Base-by-base conservation (phyloP, 768 basidiomycete species). In the Paxillus ammoniavirescens region DNA sequence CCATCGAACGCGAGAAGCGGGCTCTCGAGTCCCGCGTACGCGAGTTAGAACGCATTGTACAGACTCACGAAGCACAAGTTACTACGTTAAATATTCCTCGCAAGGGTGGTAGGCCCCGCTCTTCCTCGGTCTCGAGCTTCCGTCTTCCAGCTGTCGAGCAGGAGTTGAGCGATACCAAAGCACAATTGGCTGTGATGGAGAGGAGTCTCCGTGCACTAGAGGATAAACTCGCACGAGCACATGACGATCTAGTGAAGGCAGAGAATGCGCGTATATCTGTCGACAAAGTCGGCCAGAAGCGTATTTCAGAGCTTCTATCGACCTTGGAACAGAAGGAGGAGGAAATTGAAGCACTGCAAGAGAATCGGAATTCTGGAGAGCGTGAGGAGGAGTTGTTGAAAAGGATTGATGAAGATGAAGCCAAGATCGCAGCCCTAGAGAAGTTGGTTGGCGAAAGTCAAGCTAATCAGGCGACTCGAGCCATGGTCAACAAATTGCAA, bases 371-470 rank as follows among this genome's bases (percentile, higher is more conserved):
- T 46, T 68, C 75, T 26, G 73, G 68, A 18, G 72, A 73, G 54
- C 73, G 88, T 47, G 89, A 90, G 64, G 77, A 78, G 23, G 82
- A 82, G 50, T 62, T 90, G 28, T 55, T 85, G 64, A 75, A 77
- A 66, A 75, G 89, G 57, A 82, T 91, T 28, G 87, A 90, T 42
- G 86, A 87, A 61, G 87, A 90, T 56, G 84, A 84, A 45, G 82
- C 80, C 5, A 86, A 82, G 67, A 83, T 89, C 35, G 68, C 72
- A 3, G 77, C 81, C 3, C 62, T 89, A 52, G 83, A 87, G 62
- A 68, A 65, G 42, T 67, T 81, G 66, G 62, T 81, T 3, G 65
- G 72, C 21, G 76, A 76, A 30, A 63, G 72, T n/a, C 69, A 75
- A 21, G 66, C 75, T 42, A 51, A 72, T 9, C 56, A 56, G 42